Conservation (phyloP, 768 basidiomycete species). For the Clavaria fumosa region DNA sequence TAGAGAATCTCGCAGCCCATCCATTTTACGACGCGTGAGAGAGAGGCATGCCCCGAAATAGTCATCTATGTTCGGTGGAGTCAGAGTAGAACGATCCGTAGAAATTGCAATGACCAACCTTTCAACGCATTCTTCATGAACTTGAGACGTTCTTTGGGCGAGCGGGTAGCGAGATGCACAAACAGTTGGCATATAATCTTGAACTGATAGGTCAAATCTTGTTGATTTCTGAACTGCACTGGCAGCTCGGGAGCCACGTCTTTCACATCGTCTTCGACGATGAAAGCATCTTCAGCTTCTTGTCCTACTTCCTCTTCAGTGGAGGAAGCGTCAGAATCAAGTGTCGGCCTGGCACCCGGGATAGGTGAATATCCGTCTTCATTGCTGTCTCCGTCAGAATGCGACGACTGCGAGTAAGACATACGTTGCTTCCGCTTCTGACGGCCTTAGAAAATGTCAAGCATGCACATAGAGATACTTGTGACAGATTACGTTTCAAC, state of each 20-base stretch:
- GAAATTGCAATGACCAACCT: slow-evolving; percentile 21
- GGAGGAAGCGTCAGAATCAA: slow-evolving; percentile 22
- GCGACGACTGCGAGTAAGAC: slow-evolving; percentile 16
- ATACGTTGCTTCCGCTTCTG: slow-evolving; percentile 32
- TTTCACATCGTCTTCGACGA: slow-evolving; percentile 57
- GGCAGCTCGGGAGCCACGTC: slow-evolving; percentile 36
- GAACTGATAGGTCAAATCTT: slow-evolving; percentile 67
- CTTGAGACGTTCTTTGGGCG: slow-evolving; percentile 30
- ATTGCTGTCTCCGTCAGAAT: slow-evolving; percentile 19
- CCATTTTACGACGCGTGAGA: slow-evolving; percentile 52
- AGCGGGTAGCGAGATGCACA: slow-evolving; percentile 60
- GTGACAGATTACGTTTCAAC: slow-evolving; percentile 37
- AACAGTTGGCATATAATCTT: slow-evolving; percentile 82
- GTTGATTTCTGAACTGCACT: slow-evolving; percentile 55
- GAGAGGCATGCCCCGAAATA: slow-evolving; percentile 64
- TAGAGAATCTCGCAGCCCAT: slow-evolving; percentile 54
- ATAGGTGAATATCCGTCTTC: slow-evolving; percentile 22
- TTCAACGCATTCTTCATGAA: slow-evolving; percentile 41
- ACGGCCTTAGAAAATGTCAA: not conserved
- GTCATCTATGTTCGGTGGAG: slow-evolving; percentile 24
- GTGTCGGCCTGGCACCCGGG: slow-evolving; percentile 29
- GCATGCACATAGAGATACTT: slow-evolving; percentile 7
- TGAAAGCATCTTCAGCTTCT: slow-evolving; percentile 27
- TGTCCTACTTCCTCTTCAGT: slow-evolving; percentile 24
- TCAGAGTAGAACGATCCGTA: not conserved